A percentile compares a stretch with the other conserved stretches of the same genome.
Conservation (phyloP, 2,329 filamentous ascomycete genomes). For the Calonectria hongkongensis region DNA sequence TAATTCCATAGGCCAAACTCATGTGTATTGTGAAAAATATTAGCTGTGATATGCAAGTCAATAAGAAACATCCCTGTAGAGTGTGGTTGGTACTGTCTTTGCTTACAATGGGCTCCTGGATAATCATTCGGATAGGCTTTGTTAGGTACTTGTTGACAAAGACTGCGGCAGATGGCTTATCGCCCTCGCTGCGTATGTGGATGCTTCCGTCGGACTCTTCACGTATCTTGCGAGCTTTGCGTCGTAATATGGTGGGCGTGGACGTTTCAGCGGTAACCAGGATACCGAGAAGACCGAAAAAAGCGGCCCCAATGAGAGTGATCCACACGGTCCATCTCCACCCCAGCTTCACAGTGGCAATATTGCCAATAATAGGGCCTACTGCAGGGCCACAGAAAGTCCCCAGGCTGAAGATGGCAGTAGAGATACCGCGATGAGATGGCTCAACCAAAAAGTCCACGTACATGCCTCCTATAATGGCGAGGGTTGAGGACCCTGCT, state of each 20-base stretch:
- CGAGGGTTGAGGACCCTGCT: not conserved
- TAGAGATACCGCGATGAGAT: slow-evolving; percentile 14
- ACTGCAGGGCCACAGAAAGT: slow-evolving; percentile 7
- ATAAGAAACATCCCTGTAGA: not conserved
- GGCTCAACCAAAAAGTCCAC: slow-evolving; percentile 15
- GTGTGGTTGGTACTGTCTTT: not conserved
- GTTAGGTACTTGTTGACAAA: slow-evolving; percentile 20
- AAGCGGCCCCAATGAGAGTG: slow-evolving; percentile 6
- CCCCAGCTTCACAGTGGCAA: slow-evolving; percentile 3
- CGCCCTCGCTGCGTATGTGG: not conserved
- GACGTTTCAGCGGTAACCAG: not conserved
- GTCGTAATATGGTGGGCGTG: not conserved
- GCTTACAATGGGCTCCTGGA: slow-evolving; percentile 10
- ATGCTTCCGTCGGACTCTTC: not conserved
- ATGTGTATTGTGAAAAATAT: slow-evolving; percentile 13
- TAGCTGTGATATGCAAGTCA: not conserved
- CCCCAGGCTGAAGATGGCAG: slow-evolving; percentile 5
- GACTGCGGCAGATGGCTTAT: slow-evolving; percentile 5
- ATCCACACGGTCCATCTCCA: slow-evolving; percentile 21
- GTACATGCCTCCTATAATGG: slow-evolving; percentile 18
- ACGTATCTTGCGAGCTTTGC: slow-evolving; percentile 4
- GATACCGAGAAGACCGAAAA: slow-evolving; percentile 1
- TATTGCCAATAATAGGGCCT: slow-evolving; percentile 12
- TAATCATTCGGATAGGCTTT: slow-evolving; percentile 1
- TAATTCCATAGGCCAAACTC: slow-evolving; percentile 1